Evolutionary conservation across 2,329 filamentous ascomycete genomes (phyloP), one percentile per base, ranked within the genome.

Genomic region (Beauveria medogensis): DNA sequence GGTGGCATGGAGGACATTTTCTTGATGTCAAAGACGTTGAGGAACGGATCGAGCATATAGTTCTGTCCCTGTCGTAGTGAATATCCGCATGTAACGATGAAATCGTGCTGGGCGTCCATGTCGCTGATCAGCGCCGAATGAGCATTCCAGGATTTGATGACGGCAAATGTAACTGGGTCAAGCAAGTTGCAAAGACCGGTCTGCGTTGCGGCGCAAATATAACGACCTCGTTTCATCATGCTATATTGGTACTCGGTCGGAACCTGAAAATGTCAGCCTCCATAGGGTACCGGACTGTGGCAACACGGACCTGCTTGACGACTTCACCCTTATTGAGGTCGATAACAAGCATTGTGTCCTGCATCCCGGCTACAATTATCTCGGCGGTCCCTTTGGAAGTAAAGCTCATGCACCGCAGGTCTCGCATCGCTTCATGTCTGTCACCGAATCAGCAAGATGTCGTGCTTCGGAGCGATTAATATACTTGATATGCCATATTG

Each of bases 91-190:
- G 94, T 97, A 24, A 97, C 89, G 59, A 99, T 86, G 66, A 94
- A 94, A 72, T 97, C 93, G 69, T 94, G 91, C 70, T 94, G 90
- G 9, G 92, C 91, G 76, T 99, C 94, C 90, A 99, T 97, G 72
- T 97, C 93, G 72, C 91, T 96, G 71, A 99, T 90, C 56, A 87
- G 84, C 9, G 91, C 90, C 1, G 88, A 88, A 70, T 99, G 94
- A 0, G 93, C 92, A 71, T 91, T 91, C 90, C 94, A 99, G 12
- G 85, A 85, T 71, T 93, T 95, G 66, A 94, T 80, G 5, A 96
- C 82, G 47, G 84, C 82, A 69, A 96, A 90, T 60, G 82, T 90
- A 59, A 84, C 79, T 1, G 92, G 84, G 69, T 96, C 93, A 24
- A 99, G 80, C 34, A 97, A 87, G 73, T 97, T 88, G 53, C 99